Base-by-base conservation (phyloP, 2,329 filamentous ascomycete species). In the Botrytis fabae region DNA sequence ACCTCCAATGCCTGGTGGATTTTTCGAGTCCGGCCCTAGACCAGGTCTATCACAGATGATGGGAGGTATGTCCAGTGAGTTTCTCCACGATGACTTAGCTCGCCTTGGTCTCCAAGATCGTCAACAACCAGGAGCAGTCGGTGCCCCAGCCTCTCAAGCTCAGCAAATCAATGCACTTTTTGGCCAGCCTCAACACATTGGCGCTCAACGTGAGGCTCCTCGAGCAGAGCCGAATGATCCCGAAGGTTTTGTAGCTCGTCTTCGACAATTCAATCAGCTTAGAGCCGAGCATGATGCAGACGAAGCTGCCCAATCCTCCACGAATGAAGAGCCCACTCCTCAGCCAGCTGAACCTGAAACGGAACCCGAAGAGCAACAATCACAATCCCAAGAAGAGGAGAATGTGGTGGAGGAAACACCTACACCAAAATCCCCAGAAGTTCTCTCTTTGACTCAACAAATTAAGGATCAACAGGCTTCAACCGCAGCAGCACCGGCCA, bases 261-360 rank as follows among this genome's bases (percentile, higher is more conserved):
- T 98, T 32, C 89, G 92, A 77, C 92, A 98, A 80, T 98, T 98
- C 80, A 90, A 97, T 78, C 89, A 92, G 44, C 84, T 96, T 68
- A 89, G 93, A 77, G 88, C 91, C n/a, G 89, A 93, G 79, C 88
- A 91, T 74, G 93, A 95, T 73, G 85, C 86, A 14, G 84, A 85
- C 51, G 81, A 84, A 71, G 78, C 79, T 28, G 74, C 76, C 68
- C 73, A 78, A 70, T 62, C 76, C n/a, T 71, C 77, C 42, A 61
- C 70, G 7, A 72, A 74, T 25, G 84, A 73, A 60, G 80, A 81
- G 16, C 75, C 78, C 12, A 78, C 78, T 71, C 76, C 72, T 28
- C 76, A 77, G 28, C 77, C 77, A 57, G 76, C 77, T 40, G 77
- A 78, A 54, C 71, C 74, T 35, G 77, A 76, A 64, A 68, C 73